Conservation (phyloP, 352 stramenopile genomes). For the Phytophthora sansomeana region DNA sequence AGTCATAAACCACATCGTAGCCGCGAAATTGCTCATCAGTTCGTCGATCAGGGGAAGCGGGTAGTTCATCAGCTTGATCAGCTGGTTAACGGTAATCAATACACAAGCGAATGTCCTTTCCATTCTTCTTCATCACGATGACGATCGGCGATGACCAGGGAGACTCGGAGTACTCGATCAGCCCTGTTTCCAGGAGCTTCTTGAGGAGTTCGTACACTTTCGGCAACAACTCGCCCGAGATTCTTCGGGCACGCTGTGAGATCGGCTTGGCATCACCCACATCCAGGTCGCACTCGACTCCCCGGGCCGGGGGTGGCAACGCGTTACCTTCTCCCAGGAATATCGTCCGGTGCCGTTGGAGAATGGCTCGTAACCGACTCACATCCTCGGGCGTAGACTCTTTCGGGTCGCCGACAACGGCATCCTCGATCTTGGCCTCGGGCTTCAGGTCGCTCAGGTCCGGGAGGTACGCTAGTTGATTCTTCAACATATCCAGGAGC, state of each 20-base stretch:
- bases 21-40: too few relatives aligned
- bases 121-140: too few relatives aligned
- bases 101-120: too few relatives aligned
- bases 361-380: background rate
- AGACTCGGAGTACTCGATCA: constrained; percentile 19
- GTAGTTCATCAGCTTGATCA: too few relatives aligned
- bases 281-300: constrained; percentile 23
- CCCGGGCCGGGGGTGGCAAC: constrained; percentile 10
- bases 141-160: constrained; percentile 30
- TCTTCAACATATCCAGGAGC: too few relatives aligned
- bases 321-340: constrained; percentile 10
- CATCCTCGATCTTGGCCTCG: background rate
- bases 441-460: constrained; percentile 10
- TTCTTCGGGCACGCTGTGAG: too few relatives aligned
- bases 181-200: background rate
- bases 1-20: too few relatives aligned
- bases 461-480: too few relatives aligned
- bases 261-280: constrained; percentile 13
- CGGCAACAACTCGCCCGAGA: constrained; percentile 1
- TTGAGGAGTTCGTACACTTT: constrained; percentile 27
- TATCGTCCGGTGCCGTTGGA: background rate
- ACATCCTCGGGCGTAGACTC: background rate
- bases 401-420: background rate
- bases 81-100: too few relatives aligned
- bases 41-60: too few relatives aligned